Base-by-base conservation (phyloP, 208 protist species). In the Balamuthia mandrillaris region DNA sequence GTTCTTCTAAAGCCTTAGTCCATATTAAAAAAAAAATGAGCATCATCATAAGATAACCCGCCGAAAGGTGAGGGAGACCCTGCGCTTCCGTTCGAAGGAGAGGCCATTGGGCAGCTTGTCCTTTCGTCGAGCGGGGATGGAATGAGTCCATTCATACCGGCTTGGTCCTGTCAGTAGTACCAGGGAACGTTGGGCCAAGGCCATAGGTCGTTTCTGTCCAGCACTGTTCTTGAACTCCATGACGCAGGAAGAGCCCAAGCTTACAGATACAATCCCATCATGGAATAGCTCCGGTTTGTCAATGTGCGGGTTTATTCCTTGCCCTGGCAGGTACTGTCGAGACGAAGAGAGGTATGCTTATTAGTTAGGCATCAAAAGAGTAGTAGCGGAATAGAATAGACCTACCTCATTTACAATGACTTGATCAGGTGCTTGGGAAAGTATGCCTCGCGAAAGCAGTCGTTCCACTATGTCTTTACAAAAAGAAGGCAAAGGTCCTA, bases 161-260 rank as follows among this genome's bases (percentile, higher is more conserved):
- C 44, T 47, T 7, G 68, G 44, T 12, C 68, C 65, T 47, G 29
- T 77, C 68, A 77, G 49, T 29, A 77, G 12, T 9, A 77, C 44
- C 44, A 77, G 68, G 24, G 68, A 77, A 27, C 68, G 27, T 51
- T 31, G 68, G 1, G n/a, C 42, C 12, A 77, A 33, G 16, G 33
- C 9, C 16, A 77, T 31, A 6, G 68, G 44, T 6, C 56, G 68
- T 2, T 41, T 77, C n/a, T 77, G 49, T 27, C 44, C 56, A 0
- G 68, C 42, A 27, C 56, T 77, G 68, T 77, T 41, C 44, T 77
- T 77, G 44, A 77, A 77, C 45, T 77, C 68, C 68, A 77, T 77
- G 29, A 77, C 68, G 27, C 68, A 77, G 10, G 68, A 7, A 24
- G 68, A 77, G n/a, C 68, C 58, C 16, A 77, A 47, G 29, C 68